Evolutionary conservation across 208 protist species (phyloP), one percentile per base, ranked within the genome.

Genomic region (Acanthamoeba sp.): DNA sequence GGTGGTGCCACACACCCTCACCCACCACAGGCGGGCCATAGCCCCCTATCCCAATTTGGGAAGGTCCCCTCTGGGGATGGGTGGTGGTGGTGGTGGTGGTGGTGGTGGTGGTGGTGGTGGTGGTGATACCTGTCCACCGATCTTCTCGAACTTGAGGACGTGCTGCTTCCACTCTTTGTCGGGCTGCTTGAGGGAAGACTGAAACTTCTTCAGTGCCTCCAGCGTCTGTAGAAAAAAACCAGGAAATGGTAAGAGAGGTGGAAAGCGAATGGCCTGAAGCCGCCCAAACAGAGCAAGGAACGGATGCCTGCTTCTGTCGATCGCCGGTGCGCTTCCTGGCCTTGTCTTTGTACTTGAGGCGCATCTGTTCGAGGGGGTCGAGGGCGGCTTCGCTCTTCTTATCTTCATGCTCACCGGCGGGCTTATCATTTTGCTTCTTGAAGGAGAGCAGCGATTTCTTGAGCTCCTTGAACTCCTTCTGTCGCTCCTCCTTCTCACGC

Each of bases 101-200:
- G 57, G 57, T 27, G 7, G 27, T 32, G 57, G 2, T 48, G 6
- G 42, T 48, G 4, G 4, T 0, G 18, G 18, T 18, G 0, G 18
- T 69, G 0, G 29, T 27, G 38, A 3, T 12, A 82, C 73, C 73
- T 82, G 38, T 42, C 73, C 73, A 2, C 73, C 73, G 12, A 82
- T 82, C 73, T 82, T 82, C 32, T 82, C 73, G 40, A 82, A 82
- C 73, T 82, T 82, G 73, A 82, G 73, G 20, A 82, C 73, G 40
- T 82, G 73, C 40, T 82, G 73, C 73, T 82, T 82, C 73, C 73
- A 82, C 40, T 82, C 73, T 34, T 82, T 82, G 73, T 82, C 73
- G 73, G 73, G 73, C 36, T 82, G 73, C 40, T 82, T 82, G 38
- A 82, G 73, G 73, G 73, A 50, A 14, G 38, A 52, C 40, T 82